Conservation (phyloP, 306 rosid genomes). For the Aeschynomene evenia region DNA sequence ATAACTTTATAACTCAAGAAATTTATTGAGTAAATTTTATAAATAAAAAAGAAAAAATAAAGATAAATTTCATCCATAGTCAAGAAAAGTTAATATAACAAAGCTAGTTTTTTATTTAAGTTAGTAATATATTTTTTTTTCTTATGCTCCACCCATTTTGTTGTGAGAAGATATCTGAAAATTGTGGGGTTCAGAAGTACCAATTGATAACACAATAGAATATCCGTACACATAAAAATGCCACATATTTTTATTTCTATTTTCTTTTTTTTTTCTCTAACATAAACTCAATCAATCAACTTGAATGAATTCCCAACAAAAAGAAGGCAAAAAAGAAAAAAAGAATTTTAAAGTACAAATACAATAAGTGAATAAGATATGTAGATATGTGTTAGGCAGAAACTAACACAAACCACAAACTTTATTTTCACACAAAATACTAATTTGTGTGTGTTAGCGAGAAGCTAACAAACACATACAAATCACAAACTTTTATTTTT, state of each 20-base stretch:
- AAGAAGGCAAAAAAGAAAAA: neutral
- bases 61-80: no score
- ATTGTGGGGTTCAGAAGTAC: neutral
- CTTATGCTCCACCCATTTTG: neutral
- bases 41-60: no score
- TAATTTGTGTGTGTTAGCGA: conserved; percentile 24
- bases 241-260: neutral
- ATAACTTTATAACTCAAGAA: no score
- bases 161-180: neutral
- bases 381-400: neutral
- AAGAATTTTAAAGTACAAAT: no score
- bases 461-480: conserved; percentile 45
- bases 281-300: neutral
- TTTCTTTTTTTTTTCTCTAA: neutral
- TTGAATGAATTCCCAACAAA: neutral
- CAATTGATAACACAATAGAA: neutral
- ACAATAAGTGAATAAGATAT: neutral
- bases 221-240: neutral
- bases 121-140: no score
- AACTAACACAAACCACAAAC: neutral
- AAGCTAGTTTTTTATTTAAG: no score
- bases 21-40: no score
- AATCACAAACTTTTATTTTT: conserved; percentile 10
- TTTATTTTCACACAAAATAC: neutral
- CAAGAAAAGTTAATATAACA: no score